A percentile compares a stretch with the other conserved stretches of the same genome.
These are phyloP conservation scores for Cyclocybe cylindracea DNA, from an alignment of 768 basidiomycete genomes.

Conservation along the genomic window DNA sequence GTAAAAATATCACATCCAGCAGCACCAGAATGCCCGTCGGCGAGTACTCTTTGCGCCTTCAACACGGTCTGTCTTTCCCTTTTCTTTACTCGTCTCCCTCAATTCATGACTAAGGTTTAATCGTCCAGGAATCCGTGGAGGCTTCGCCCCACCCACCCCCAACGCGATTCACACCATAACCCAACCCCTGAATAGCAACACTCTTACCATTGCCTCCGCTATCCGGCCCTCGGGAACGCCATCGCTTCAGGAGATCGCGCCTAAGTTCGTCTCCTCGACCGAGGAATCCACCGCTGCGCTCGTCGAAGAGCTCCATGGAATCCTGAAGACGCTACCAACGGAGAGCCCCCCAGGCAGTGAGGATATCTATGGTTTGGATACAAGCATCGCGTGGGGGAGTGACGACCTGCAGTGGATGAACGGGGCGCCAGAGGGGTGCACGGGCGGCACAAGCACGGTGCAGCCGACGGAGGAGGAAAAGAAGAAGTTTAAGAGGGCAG, in stretches of 20 bases:
- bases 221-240: conserved; percentile 51
- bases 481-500: conserved; percentile 66
- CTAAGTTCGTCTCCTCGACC: conserved; percentile 38
- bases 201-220: conserved; percentile 46
- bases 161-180: conserved; percentile 55
- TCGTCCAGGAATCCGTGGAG: conserved; percentile 67
- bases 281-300: conserved; percentile 37
- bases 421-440: conserved; percentile 62
- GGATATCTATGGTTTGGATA: conserved; percentile 75
- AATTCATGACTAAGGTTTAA: background rate
- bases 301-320: conserved; percentile 57
- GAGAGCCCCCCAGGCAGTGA: conserved; percentile 58
- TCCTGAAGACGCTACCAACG: conserved; percentile 60
- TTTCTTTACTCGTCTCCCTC: background rate
- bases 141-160: conserved; percentile 72
- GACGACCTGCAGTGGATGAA: conserved; percentile 63
- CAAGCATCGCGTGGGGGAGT: conserved; percentile 61
- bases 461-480: conserved; percentile 62
- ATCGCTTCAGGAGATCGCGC: conserved; percentile 36
- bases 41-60: conserved; percentile 59
- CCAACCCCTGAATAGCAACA: conserved; percentile 29
- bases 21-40: conserved; percentile 41
- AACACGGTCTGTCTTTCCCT: conserved; percentile 47
- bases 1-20: no score
- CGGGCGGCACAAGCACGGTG: conserved; percentile 47